These are phyloP conservation scores for Aristolochia contorta DNA, from an alignment of 164 flowering plant species.

Conservation along the genomic window DNA sequence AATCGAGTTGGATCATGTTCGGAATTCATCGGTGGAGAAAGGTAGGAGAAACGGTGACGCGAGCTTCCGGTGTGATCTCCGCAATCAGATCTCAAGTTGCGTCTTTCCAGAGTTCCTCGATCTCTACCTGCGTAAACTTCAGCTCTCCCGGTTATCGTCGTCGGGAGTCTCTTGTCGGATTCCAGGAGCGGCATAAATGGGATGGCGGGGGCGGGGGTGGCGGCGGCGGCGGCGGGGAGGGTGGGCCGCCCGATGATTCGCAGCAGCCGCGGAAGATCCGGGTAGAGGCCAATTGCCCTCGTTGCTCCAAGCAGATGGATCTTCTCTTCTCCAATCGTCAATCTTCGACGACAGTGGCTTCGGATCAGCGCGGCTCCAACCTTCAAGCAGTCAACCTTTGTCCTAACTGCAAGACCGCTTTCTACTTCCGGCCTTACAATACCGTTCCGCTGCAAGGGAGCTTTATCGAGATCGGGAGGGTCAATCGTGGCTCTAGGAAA, in stretches of 20 bases:
- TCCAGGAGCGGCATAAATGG: conserved; percentile 74
- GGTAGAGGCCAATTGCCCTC: conserved; percentile 77
- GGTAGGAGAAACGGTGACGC: conserved; percentile 13
- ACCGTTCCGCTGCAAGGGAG: conserved; percentile 69
- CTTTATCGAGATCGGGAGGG: conserved; percentile 68
- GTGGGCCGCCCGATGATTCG: conserved; percentile 17
- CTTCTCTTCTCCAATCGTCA: conserved; percentile 51
- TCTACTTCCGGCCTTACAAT: conserved; percentile 51
- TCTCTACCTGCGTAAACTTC: conserved; percentile 22
- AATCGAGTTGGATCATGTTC: conserved; percentile 8
- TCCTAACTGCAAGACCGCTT: conserved; percentile 83
- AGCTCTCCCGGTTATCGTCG: conserved; percentile 23
- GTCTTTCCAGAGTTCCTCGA: conserved; percentile 17
- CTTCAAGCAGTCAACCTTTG: conserved; percentile 68
- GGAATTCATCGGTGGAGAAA: conserved; percentile 23
- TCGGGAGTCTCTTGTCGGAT: conserved; percentile 29
- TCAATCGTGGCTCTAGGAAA: conserved; percentile 9
- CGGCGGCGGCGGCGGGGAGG: conserved; percentile 22
- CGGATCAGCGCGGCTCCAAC: background rate
- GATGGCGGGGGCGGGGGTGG: conserved; percentile 24
- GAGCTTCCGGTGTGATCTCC: background rate
- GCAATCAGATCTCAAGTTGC: conserved; percentile 4
- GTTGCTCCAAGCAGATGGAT: conserved; percentile 70
- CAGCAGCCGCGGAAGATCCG: conserved; percentile 37
- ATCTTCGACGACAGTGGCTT: conserved; percentile 4